A percentile compares a stretch with the other conserved stretches of the same genome.
Conservation (phyloP, 2,329 filamentous ascomycete genomes). For the Pseudopithomyces chartarum region DNA sequence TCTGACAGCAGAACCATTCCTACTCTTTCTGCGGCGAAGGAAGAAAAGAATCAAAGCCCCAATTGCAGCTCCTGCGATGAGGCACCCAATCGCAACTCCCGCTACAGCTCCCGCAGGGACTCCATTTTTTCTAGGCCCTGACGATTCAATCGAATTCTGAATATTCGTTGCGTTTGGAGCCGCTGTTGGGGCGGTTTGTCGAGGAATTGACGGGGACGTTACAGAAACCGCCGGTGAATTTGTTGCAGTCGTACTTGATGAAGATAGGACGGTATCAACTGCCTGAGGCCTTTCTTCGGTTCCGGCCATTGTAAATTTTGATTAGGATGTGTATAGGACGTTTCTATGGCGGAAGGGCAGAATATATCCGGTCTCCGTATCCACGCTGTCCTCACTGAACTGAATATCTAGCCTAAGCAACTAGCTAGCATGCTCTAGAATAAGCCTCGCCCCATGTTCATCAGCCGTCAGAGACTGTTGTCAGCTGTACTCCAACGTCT, state of each 20-base stretch:
- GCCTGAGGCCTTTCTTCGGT: too few relatives aligned
- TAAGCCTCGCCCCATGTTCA: too few relatives aligned
- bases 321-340: too few relatives aligned
- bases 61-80: slow-evolving; percentile 18
- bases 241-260: too few relatives aligned
- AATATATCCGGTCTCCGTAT: too few relatives aligned
- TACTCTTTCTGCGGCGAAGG: slow-evolving; percentile 18
- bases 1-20: not conserved
- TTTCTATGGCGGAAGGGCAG: too few relatives aligned
- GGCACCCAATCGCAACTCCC: slow-evolving; percentile 24
- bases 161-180: not conserved
- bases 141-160: not conserved
- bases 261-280: too few relatives aligned
- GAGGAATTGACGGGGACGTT: not conserved
- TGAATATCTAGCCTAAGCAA: too few relatives aligned
- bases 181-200: not conserved
- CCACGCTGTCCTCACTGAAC: too few relatives aligned
- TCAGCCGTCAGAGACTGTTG: not conserved
- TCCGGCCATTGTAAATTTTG: too few relatives aligned
- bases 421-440: too few relatives aligned
- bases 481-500: not conserved
- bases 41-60: slow-evolving; percentile 19
- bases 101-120: slow-evolving; percentile 19
- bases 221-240: not conserved
- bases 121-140: slow-evolving; percentile 1